A percentile compares a stretch with the other conserved stretches of the same genome.
phyloP scores from a whole-genome alignment of 108 stramenopile genomes.

The Cyclotella cryptica region DNA sequence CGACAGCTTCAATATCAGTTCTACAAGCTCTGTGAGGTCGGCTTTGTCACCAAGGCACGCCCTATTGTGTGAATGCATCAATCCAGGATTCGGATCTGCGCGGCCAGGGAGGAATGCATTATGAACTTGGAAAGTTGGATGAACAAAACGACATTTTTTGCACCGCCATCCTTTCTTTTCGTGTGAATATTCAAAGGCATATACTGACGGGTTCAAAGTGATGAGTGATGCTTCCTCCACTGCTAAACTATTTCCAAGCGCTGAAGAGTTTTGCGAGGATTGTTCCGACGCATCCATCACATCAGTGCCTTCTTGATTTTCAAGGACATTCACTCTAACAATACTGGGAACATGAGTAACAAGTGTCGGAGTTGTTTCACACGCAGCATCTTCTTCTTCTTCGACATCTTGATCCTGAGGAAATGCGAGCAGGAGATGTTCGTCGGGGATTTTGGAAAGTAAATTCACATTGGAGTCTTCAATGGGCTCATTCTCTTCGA shows the following conservation, averaged over 20 bases:
- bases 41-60: slow-evolving; percentile 15
- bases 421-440: not conserved
- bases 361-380: not conserved
- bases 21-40: slow-evolving; percentile 7
- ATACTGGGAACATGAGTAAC: slow-evolving; percentile 5
- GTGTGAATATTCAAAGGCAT: not conserved
- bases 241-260: not conserved
- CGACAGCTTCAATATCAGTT: not conserved
- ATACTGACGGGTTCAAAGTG: not conserved
- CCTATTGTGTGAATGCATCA: slow-evolving; percentile 10
- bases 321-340: slow-evolving; percentile 7
- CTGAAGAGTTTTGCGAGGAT: not conserved
- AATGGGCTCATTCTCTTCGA: not conserved
- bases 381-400: slow-evolving; percentile 6
- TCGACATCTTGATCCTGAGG: not conserved
- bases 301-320: not conserved
- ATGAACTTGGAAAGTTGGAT: slow-evolving; percentile 11
- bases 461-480: not conserved
- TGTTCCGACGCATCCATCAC: slow-evolving; percentile 2
- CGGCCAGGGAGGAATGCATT: slow-evolving; percentile 7
- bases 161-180: slow-evolving; percentile 15
- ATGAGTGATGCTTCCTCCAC: slow-evolving; percentile 5
- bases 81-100: slow-evolving; percentile 1
- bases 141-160: slow-evolving; percentile 18
- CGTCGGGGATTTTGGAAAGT: not conserved